Base-by-base conservation (phyloP, 495 filamentous ascomycete genomes). In the Penicillium paxilli region DNA sequence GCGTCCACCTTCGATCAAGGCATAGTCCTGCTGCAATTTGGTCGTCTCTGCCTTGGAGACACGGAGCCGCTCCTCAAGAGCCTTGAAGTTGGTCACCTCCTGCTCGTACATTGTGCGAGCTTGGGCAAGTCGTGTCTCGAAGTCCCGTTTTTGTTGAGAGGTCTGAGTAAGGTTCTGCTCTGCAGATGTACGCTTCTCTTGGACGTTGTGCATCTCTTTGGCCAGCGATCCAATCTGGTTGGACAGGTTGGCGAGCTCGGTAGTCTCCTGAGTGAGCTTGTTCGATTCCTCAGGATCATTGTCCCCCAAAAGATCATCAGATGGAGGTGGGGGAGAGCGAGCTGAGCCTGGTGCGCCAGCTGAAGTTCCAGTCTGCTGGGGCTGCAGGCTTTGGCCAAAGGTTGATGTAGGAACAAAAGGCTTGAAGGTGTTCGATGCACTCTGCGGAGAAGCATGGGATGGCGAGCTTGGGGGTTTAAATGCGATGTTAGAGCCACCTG, bases 301-400 rank as follows among this genome's bases (percentile, higher is more conserved):
- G 56, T 96, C 94, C 19, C 95, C 94, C 9, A 98, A 83, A n/a
- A 98, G 79, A 72, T 98, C 95, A 60, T 98, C 92, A 54, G 88
- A 80, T 16, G 80, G 81, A 14, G 86, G 76, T 2, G 75, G 63
- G 14, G 78, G 76, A 16, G 72, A 73, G 38, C 78, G 76, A 49
- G 72, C 74, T 11, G 71, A 66, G n/a, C 66, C 62, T 0, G 73
- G 60, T 16, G 68, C 62, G 33, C 68, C 60, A 61, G 71, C 38
- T 0, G 90, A 91, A 16, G 84, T 83, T 4, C 92, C 92, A 3
- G 91, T 96, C 28, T 75, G 71, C 58, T 95, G 89, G 1, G 89
- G 79, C 11, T 88, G 87, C 54, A 98, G 76, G 28, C 81, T 85
- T 62, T 91, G 88, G 10, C 94, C 94, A 67, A 97, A 98, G 0